Percentiles rank a stretch among this genome's conserved stretches.
phyloP scores from a whole-genome alignment of 345 rosid species.

The Euclidium syriacum region DNA sequence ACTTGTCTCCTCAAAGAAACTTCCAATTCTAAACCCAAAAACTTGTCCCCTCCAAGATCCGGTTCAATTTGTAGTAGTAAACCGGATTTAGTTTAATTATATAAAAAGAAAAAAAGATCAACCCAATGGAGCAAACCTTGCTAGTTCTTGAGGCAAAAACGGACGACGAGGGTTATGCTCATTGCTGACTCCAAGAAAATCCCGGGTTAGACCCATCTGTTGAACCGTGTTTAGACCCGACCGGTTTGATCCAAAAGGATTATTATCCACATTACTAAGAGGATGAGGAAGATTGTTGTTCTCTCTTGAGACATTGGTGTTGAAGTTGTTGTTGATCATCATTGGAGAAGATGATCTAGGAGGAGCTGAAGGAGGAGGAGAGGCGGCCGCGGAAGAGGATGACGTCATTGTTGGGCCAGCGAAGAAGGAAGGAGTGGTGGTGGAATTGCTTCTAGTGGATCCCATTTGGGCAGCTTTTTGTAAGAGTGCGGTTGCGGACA shows the following conservation, averaged over 20 bases:
- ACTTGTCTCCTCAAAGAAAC: constrained; percentile 35
- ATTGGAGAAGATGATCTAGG: constrained; percentile 25
- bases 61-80: background rate
- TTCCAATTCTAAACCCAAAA: constrained; percentile 31
- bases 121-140: constrained; percentile 64
- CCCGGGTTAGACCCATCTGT: constrained; percentile 54
- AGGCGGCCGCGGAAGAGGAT: constrained; percentile 44
- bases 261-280: constrained; percentile 17
- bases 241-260: constrained; percentile 12
- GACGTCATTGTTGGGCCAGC: constrained; percentile 38
- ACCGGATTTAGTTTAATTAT: background rate
- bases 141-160: constrained; percentile 54
- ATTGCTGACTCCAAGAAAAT: constrained; percentile 73
- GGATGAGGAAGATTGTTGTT: constrained; percentile 28
- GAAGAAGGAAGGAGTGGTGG: constrained; percentile 38
- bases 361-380: constrained; percentile 12
- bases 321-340: constrained; percentile 29
- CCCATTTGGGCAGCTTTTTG: constrained; percentile 98
- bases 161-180: constrained; percentile 44
- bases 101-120: constrained; percentile 14
- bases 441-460: constrained; percentile 63
- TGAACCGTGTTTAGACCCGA: constrained; percentile 37
- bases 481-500: constrained; percentile 91
- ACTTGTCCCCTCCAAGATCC: background rate
- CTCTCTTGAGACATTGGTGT: constrained; percentile 18